Base-by-base conservation (phyloP, 805 yeast genomes). In the Nakazawaea molendinolei region DNA sequence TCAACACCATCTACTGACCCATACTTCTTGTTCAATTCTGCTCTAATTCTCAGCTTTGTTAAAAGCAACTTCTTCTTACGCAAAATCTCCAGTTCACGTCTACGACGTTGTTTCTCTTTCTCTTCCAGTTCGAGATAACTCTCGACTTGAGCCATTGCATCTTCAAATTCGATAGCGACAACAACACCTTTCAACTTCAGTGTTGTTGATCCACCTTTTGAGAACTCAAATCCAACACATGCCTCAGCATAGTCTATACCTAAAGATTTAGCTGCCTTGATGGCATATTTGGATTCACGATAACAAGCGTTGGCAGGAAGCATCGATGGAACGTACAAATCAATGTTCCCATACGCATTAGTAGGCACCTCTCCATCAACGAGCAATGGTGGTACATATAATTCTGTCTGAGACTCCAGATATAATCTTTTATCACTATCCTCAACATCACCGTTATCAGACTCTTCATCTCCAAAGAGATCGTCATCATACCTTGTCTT, bases 221-320 rank as follows among this genome's bases (percentile, higher is more conserved):
- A 27, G 57, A 84, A 92, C 38, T 86, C 92, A 59, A 92, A 90
- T 0, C 89, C 86, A 2, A 80, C 79, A 2, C 87, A 89, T 0
- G 97, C 97, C 32, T 76, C 79, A 0, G 95, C 97, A 60, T 68
- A 86, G 45, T 86, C 95, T 5, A 90, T 67, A 0, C 71, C 75
- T 8, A 89, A 48, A 1, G 76, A 51, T 40, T 70, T 71, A 0
- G 95, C 95, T 0, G 97, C 96, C 32, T 65, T 66, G 25, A 71
- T 75, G 0, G 83, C 75, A 39, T 68, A 56, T 25, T 71, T 67
- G 46, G 72, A 57, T 5, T 68, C 61, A 5, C 87, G 59, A 36
- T 85, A 71, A 8, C 63, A 70, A 7, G 85, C 94, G 16, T 90
- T 89, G 13, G 60, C 67, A 0, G 98, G 98, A 2, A 90, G 60